These are phyloP conservation scores for Inonotus obliquus DNA, from an alignment of 1,284 basidiomycete genomes.

Conservation along the genomic window DNA sequence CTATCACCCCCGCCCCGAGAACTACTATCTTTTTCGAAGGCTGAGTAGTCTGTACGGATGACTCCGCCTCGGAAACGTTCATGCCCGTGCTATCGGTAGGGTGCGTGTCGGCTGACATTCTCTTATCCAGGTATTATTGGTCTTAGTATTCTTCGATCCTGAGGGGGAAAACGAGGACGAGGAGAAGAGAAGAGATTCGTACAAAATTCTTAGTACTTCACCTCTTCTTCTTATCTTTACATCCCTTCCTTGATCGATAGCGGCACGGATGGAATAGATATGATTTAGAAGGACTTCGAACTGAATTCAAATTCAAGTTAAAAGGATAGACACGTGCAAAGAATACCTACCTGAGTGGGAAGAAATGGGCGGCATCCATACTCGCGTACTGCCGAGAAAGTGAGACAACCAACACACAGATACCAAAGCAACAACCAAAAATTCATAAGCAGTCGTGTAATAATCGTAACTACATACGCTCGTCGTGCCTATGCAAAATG, in stretches of 20 bases:
- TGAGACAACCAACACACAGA: neutral
- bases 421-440: neutral
- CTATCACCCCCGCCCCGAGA: conserved; percentile 50
- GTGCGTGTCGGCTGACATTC: conserved; percentile 5
- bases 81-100: too few species aligned
- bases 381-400: neutral
- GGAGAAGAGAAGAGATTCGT: neutral
- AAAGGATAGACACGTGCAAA: neutral
- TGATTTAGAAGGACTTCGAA: too few species aligned
- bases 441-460: neutral
- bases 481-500: neutral
- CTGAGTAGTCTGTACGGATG: neutral
- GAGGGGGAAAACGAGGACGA: neutral
- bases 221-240: neutral
- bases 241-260: neutral
- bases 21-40: too few species aligned
- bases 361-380: too few species aligned
- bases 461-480: neutral
- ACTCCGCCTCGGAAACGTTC: neutral
- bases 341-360: too few species aligned
- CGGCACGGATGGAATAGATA: too few species aligned
- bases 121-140: too few species aligned
- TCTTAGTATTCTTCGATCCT: too few species aligned
- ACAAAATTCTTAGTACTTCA: neutral
- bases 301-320: neutral